Evolutionary conservation across 2,329 filamentous ascomycete genomes (phyloP).

Genomic region (Calonectria pteridis): DNA sequence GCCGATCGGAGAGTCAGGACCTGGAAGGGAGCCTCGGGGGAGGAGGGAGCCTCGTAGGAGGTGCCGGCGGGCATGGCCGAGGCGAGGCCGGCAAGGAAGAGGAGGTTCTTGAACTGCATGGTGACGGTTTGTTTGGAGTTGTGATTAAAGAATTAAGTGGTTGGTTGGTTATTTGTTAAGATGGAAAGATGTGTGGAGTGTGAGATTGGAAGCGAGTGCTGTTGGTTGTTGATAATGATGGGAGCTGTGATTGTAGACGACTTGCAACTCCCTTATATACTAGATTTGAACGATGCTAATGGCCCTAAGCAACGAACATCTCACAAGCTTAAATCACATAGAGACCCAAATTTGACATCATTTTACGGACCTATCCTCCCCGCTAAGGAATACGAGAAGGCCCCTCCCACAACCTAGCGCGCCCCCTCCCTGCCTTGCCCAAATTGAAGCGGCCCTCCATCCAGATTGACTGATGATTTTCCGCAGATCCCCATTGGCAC

Average conservation of each 20-base stretch:
- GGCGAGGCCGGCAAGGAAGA: conserved; percentile 38
- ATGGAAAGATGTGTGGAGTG: neutral
- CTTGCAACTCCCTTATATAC: neutral
- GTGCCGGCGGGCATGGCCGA: conserved; percentile 39
- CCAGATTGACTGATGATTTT: neutral
- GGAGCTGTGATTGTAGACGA: neutral
- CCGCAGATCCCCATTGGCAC: neutral
- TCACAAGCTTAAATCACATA: neutral
- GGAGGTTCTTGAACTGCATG: conserved; percentile 40
- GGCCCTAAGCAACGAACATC: neutral
- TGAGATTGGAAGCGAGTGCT: neutral
- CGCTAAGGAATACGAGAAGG: conserved; percentile 4
- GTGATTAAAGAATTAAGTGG: neutral
- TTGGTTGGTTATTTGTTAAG: neutral
- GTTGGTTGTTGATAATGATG: neutral
- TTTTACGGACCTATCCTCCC: neutral
- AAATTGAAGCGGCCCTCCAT: neutral
- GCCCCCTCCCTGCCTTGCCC: neutral
- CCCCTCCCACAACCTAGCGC: neutral
- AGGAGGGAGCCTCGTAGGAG: neutral
- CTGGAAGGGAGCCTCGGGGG: conserved; percentile 54
- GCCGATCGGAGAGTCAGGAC: conserved; percentile 63
- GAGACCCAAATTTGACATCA: conserved; percentile 8
- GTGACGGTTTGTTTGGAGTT: conserved; percentile 1
- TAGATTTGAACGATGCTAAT: neutral